Conservation (phyloP, 139 green algal genomes). For the Edaphochlamys debaryana region DNA sequence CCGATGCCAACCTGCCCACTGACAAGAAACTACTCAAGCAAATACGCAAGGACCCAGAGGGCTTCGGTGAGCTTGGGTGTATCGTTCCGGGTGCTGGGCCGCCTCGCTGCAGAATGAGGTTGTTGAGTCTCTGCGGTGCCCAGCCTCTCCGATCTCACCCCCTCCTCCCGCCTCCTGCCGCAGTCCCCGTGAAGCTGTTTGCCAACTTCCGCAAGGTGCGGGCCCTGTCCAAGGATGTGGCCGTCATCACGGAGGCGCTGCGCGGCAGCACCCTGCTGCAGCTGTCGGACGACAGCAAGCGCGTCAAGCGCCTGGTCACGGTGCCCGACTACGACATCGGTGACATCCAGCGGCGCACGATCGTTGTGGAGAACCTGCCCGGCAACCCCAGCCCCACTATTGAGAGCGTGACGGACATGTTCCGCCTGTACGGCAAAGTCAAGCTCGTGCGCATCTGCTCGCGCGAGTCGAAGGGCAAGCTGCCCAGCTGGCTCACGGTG, state of each 20-base stretch:
- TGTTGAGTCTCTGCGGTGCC: too few species aligned
- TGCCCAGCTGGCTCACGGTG: slow-evolving; percentile 63
- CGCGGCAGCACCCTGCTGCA: slow-evolving; percentile 35
- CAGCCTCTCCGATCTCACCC: too few species aligned
- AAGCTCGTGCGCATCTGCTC: slow-evolving; percentile 66
- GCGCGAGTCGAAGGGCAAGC: slow-evolving; percentile 63
- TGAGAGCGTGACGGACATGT: slow-evolving; percentile 63
- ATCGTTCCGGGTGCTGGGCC: too few species aligned
- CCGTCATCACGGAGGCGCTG: slow-evolving; percentile 56
- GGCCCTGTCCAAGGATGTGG: slow-evolving; percentile 53
- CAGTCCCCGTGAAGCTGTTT: slow-evolving; percentile 74
- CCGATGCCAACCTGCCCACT: slow-evolving; percentile 78
- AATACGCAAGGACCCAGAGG: slow-evolving; percentile 68
- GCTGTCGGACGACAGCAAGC: slow-evolving; percentile 49
- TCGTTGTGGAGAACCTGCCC: slow-evolving; percentile 71
- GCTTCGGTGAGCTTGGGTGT: slow-evolving; percentile 72
- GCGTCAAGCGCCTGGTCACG: slow-evolving; percentile 41
- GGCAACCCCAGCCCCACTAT: slow-evolving; percentile 62
- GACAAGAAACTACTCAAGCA: slow-evolving; percentile 80
- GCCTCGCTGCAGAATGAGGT: too few species aligned
- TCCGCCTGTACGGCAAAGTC: slow-evolving; percentile 54
- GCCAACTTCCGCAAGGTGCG: slow-evolving; percentile 69
- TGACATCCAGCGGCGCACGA: slow-evolving; percentile 59
- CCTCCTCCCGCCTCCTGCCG: not conserved
- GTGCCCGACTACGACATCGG: slow-evolving; percentile 65